These are phyloP conservation scores for Russula sp. DNA, from an alignment of 768 basidiomycete species.

Conservation along the genomic window DNA sequence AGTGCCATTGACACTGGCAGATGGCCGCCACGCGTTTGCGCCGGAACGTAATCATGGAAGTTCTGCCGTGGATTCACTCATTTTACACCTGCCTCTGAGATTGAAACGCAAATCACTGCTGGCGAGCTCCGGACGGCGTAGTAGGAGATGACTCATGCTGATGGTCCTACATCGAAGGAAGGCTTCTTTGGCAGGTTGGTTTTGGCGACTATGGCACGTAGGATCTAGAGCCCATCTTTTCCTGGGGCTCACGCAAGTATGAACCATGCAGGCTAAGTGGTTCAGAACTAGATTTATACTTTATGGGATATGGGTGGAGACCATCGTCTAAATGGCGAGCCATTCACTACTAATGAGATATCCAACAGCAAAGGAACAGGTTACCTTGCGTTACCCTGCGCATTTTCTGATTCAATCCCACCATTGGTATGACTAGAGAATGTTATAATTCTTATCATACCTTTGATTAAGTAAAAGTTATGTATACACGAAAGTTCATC, in stretches of 20 bases:
- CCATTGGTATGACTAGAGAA: constrained; percentile 12
- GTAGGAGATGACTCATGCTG: not conserved
- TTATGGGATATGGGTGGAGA: no score
- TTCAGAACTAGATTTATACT: no score
- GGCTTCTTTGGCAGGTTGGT: no score
- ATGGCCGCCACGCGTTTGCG: not conserved
- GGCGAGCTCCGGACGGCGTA: not conserved
- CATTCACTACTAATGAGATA: not conserved
- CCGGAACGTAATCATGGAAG: not conserved
- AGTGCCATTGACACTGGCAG: not conserved
- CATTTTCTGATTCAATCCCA: not conserved
- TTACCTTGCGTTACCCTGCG: not conserved
- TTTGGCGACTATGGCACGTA: not conserved
- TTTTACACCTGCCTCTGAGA: no score
- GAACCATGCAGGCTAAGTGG: no score
- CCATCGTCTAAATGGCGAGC: no score
- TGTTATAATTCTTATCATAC: constrained; percentile 21
- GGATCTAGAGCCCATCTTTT: no score
- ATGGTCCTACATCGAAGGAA: not conserved
- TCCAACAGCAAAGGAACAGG: not conserved
- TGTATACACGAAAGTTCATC: constrained; percentile 27
- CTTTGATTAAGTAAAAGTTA: constrained; percentile 25
- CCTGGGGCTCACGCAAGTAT: no score
- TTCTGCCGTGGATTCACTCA: not conserved
- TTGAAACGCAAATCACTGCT: not conserved